Base-by-base conservation (phyloP, 2,329 filamentous ascomycete genomes). In the Fusarium pseudoanthophilum region DNA sequence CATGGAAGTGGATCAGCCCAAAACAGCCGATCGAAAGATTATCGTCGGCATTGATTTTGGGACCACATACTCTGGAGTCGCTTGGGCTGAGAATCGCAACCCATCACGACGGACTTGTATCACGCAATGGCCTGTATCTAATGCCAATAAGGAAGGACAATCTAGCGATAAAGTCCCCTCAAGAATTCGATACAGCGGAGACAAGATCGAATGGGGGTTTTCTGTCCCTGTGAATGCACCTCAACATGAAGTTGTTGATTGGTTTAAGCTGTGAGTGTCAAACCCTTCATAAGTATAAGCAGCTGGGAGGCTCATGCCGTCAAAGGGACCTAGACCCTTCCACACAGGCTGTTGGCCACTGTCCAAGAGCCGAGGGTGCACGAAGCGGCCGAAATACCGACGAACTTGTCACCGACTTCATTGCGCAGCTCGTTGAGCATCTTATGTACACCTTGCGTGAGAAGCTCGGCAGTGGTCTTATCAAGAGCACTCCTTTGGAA, bases 21-120 rank as follows among this genome's bases (percentile, higher is more conserved):
- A 76, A 46, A 78, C 78, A 34, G 75, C 71, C 32, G 80, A 82
- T 30, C 81, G 82, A 60, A 84, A 82, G 72, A 82, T 87, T 75
- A 84, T 87, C 39, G 81, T 87, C 59, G 85, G 84, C 28, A 84
- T 88, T 64, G 87, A 88, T 72, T 88, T 88, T 66, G 87, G 87
- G 16, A 88, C 87, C 21, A 89, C 86, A 0, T 88, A 85, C 72
- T 87, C 86, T 7, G 86, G 86, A 45, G 81, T 88, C 11, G 85
- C 85, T 16, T 88, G 85, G 84, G 84, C 83, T 28, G 81, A 85
- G 69, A 84, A 83, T 4, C 79, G 82, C 55, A 78, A 79, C 6
- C 79, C 81, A 6, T 81, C 84, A 37, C 78, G 80, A 46, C 78
- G 80, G 15, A 78, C 78, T 10, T 75, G 81, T 36, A 80, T 86